Evolutionary conservation across 2,329 filamentous ascomycete species (phyloP).

Genomic region (Biscogniauxia sp.): DNA sequence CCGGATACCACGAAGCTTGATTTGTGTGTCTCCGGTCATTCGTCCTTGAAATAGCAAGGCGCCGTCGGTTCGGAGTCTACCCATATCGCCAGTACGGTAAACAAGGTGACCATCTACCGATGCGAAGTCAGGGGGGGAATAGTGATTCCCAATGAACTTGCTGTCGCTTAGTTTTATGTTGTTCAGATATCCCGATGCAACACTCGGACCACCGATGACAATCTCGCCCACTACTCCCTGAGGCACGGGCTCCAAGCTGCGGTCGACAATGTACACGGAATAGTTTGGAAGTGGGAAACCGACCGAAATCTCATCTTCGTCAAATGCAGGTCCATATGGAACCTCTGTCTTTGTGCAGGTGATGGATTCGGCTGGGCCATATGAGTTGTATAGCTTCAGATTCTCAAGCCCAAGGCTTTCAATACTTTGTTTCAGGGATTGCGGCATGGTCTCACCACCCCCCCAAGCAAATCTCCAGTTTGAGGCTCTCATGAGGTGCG

Average conservation of each 20-base stretch:
- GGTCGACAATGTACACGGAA: constrained; percentile 10
- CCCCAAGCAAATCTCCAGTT: constrained; percentile 6
- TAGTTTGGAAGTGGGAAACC: constrained; percentile 10
- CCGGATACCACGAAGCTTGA: constrained; percentile 38
- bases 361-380: constrained; percentile 32
- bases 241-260: constrained; percentile 5
- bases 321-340: not conserved
- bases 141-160: constrained; percentile 7
- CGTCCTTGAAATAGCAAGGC: constrained; percentile 19
- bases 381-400: constrained; percentile 22
- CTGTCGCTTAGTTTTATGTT: not conserved
- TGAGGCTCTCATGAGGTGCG: constrained; percentile 6
- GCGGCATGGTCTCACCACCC: constrained; percentile 18
- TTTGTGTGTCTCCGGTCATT: constrained; percentile 38
- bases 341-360: constrained; percentile 5
- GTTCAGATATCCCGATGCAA: constrained; percentile 9
- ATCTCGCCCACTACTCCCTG: constrained; percentile 11
- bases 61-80: constrained; percentile 6
- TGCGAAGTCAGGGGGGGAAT: not conserved
- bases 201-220: constrained; percentile 8
- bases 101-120: constrained; percentile 2
- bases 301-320: constrained; percentile 2
- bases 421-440: constrained; percentile 12
- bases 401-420: constrained; percentile 3
- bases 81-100: constrained; percentile 12